These are phyloP conservation scores for Hypomyces perniciosus DNA, from an alignment of 2,329 filamentous ascomycete species.

Conservation along the genomic window DNA sequence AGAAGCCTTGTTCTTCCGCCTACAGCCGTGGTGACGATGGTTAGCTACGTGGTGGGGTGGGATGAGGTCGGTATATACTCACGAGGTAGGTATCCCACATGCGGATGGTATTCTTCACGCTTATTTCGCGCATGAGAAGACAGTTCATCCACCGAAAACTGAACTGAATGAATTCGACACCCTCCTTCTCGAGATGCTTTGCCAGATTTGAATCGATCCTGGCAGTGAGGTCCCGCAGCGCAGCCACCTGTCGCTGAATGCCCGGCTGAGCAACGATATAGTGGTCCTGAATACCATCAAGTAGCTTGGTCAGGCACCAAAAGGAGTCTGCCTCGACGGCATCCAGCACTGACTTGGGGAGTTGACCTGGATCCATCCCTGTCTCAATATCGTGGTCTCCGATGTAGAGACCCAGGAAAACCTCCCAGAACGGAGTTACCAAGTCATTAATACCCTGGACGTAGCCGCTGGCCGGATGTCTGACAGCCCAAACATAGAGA, in stretches of 20 bases:
- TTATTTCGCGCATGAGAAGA: conserved; percentile 94
- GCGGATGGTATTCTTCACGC: conserved; percentile 89
- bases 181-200: conserved; percentile 82
- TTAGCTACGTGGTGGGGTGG: background rate
- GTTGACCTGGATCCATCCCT: conserved; percentile 93
- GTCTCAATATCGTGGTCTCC: conserved; percentile 88
- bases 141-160: conserved; percentile 99
- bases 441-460: conserved; percentile 98
- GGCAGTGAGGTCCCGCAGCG: conserved; percentile 81
- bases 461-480: conserved; percentile 94
- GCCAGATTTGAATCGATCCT: conserved; percentile 80
- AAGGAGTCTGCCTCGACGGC: conserved; percentile 97
- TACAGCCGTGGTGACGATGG: conserved; percentile 31
- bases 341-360: conserved; percentile 85
- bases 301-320: conserved; percentile 94
- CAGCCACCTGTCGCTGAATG: conserved; percentile 88
- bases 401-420: conserved; percentile 91
- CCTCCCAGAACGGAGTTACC: conserved; percentile 96
- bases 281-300: conserved; percentile 99
- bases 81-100: conserved; percentile 99
- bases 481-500: conserved; percentile 94
- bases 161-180: conserved; percentile 98
- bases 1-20: conserved; percentile 98
- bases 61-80: conserved; percentile 28
- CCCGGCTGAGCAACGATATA: conserved; percentile 97